These are phyloP conservation scores for Trichosanthes cucumerina DNA, from an alignment of 306 rosid genomes.

Conservation along the genomic window DNA sequence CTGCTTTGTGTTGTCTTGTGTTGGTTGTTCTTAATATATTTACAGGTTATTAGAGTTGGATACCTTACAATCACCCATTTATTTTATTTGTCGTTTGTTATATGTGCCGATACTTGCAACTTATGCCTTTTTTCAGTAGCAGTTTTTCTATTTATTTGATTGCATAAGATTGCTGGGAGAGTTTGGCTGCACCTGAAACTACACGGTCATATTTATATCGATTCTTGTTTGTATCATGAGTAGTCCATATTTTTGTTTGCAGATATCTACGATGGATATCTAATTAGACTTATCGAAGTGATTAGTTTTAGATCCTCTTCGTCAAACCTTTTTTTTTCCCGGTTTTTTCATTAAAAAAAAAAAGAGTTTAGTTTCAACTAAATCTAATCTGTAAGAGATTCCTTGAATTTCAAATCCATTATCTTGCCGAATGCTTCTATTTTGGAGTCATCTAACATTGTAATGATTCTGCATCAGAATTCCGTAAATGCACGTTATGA, in stretches of 20 bases:
- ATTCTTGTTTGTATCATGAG: neutral
- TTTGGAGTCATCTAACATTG: neutral
- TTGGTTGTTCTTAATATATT: too few relatives aligned
- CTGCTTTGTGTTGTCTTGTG: too few relatives aligned
- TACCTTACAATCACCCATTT: too few relatives aligned
- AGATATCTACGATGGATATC: neutral
- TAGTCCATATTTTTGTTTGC: neutral
- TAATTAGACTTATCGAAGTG: neutral
- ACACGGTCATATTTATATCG: neutral
- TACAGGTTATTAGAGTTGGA: too few relatives aligned
- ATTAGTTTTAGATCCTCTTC: neutral
- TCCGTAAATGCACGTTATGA: conserved; percentile 91
- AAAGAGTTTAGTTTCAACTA: too few relatives aligned
- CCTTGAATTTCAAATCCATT: neutral
- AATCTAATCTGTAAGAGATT: neutral
- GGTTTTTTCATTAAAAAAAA: too few relatives aligned
- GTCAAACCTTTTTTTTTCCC: too few relatives aligned
- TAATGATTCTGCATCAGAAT: conserved; percentile 51
- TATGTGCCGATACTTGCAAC: neutral
- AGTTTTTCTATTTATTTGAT: neutral
- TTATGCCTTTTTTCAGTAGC: neutral
- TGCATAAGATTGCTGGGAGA: neutral
- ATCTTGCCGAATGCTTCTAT: neutral
- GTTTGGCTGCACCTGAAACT: neutral
- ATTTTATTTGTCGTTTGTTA: neutral